These are phyloP conservation scores for Fusarium anthophilum DNA, from an alignment of 2,329 filamentous ascomycete genomes.

Conservation along the genomic window DNA sequence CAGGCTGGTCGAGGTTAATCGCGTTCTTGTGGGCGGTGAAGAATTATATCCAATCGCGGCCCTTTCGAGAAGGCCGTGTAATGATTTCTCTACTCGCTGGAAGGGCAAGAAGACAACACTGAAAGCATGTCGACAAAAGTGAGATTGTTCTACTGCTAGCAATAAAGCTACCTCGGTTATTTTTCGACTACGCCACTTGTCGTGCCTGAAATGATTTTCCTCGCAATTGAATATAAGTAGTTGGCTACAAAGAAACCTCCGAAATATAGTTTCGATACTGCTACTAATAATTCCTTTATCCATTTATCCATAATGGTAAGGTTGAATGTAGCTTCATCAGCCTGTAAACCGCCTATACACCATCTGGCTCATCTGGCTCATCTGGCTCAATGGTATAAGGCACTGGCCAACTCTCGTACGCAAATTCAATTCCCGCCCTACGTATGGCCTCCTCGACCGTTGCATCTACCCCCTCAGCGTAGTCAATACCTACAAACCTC, in stretches of 20 bases:
- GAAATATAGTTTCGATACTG: not conserved
- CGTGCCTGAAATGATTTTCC: too few relatives aligned
- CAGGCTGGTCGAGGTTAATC: accelerated
- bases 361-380: too few relatives aligned
- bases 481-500: not conserved
- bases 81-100: too few relatives aligned
- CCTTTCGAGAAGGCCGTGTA: too few relatives aligned
- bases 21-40: too few relatives aligned
- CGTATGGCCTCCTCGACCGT: not conserved
- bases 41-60: accelerated
- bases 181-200: too few relatives aligned
- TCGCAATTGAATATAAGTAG: not conserved
- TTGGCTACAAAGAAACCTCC: accelerated
- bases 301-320: accelerated
- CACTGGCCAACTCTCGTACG: not conserved
- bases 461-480: not conserved
- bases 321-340: not conserved
- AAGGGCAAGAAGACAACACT: too few relatives aligned
- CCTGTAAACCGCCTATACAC: too few relatives aligned
- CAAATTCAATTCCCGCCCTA: not conserved
- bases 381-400: too few relatives aligned
- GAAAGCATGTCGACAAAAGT: too few relatives aligned
- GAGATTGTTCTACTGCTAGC: too few relatives aligned
- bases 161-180: too few relatives aligned
- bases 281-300: not conserved